Evolutionary conservation across 306 rosid genomes (phyloP).

Genomic region (Albizia julibrissin): DNA sequence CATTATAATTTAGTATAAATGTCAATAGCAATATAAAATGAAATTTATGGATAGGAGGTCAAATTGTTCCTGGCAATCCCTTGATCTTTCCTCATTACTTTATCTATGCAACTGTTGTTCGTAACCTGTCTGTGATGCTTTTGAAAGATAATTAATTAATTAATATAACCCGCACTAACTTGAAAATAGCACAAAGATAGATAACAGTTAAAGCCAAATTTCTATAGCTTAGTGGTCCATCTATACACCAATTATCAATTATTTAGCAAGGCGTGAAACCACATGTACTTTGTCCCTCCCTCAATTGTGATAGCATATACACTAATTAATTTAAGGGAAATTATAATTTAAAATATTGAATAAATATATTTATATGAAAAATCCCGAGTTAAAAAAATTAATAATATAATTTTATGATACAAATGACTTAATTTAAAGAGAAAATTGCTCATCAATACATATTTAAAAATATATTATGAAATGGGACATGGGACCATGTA

Average conservation of each 20-base stretch:
- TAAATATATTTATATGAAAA: not conserved
- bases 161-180: not conserved
- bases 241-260: not conserved
- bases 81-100: slow-evolving; percentile 5
- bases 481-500: no score
- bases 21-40: not conserved
- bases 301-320: not conserved
- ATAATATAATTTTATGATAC: not conserved
- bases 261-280: slow-evolving; percentile 28
- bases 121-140: slow-evolving; percentile 20
- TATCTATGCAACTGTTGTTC: not conserved
- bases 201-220: not conserved
- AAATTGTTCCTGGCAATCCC: not conserved
- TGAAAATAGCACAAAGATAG: not conserved
- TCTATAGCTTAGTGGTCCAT: not conserved
- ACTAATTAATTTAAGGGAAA: not conserved
- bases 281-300: not conserved
- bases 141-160: not conserved
- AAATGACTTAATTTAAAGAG: not conserved
- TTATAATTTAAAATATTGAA: not conserved
- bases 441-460: no score
- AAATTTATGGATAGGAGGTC: not conserved
- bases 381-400: not conserved
- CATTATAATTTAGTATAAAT: not conserved
- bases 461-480: no score